A percentile compares a stretch with the other conserved stretches of the same genome.
Evolutionary conservation across 495 filamentous ascomycete genomes (phyloP).

Genomic region (Astrothelium subdiscretum): DNA sequence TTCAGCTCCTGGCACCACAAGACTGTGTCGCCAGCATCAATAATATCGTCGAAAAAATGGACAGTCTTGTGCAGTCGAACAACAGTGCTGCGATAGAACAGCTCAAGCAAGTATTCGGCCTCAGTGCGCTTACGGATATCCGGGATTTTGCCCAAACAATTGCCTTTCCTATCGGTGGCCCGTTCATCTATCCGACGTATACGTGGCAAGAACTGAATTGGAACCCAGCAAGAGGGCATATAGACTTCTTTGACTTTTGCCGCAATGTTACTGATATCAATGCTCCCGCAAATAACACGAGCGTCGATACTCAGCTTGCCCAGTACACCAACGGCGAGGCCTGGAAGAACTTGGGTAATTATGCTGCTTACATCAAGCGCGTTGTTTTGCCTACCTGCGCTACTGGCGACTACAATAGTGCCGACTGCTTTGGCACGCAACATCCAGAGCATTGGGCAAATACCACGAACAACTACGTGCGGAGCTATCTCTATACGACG

Average conservation of each 20-base stretch:
- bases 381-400: conserved; percentile 31
- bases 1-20: conserved; percentile 29
- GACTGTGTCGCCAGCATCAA: conserved; percentile 37
- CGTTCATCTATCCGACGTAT: conserved; percentile 34
- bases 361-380: conserved; percentile 36
- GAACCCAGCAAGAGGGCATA: conserved; percentile 22
- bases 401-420: conserved; percentile 31
- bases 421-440: conserved; percentile 35
- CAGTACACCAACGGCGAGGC: conserved; percentile 35
- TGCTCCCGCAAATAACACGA: conserved; percentile 30
- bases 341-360: conserved; percentile 37
- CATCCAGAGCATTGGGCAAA: conserved; percentile 30
- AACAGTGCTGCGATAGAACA: conserved; percentile 25
- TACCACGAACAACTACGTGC: conserved; percentile 5
- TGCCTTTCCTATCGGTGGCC: conserved; percentile 31
- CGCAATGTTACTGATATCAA: conserved; percentile 36
- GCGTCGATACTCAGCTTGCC: conserved; percentile 31
- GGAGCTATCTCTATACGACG: conserved; percentile 38
- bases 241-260: conserved; percentile 40
- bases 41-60: conserved; percentile 34
- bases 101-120: conserved; percentile 34
- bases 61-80: conserved; percentile 27
- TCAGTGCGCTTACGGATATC: conserved; percentile 29
- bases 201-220: conserved; percentile 42
- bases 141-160: conserved; percentile 36